These are phyloP conservation scores for Aspergillus phoenicis DNA, from an alignment of 2,329 filamentous ascomycete species.

Conservation along the genomic window DNA sequence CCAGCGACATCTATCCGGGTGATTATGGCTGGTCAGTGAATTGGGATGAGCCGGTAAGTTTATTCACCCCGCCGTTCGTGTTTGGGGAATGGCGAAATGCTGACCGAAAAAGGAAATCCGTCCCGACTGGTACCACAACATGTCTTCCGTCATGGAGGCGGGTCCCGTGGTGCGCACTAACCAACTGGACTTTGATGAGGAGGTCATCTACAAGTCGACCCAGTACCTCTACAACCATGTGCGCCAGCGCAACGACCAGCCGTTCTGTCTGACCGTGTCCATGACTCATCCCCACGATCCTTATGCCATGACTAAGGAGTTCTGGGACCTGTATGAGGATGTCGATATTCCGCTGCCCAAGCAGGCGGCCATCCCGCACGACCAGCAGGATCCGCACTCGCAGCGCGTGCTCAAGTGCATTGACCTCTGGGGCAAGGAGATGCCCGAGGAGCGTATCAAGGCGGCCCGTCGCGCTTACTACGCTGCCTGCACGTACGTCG, in stretches of 20 bases:
- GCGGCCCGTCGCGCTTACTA: conserved; percentile 87
- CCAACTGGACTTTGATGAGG: conserved; percentile 93
- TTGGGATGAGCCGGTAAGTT: conserved; percentile 78
- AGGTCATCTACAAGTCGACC: conserved; percentile 88
- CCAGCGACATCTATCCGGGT: conserved; percentile 92
- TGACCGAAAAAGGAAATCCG: conserved; percentile 50
- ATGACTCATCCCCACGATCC: conserved; percentile 94
- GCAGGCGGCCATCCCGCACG: conserved; percentile 70
- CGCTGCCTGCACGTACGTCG: conserved; percentile 88
- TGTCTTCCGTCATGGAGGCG: conserved; percentile 87
- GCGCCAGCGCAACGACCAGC: conserved; percentile 73
- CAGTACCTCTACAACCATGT: conserved; percentile 92
- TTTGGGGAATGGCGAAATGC: conserved; percentile 8
- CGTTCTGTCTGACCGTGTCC: conserved; percentile 88
- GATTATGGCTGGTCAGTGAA: conserved; percentile 95
- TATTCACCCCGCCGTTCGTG: neutral
- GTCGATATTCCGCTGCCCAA: conserved; percentile 85
- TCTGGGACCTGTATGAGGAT: conserved; percentile 88
- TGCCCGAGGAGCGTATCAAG: conserved; percentile 83
- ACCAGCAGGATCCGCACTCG: conserved; percentile 83
- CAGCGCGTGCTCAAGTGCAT: conserved; percentile 83
- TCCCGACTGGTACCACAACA: conserved; percentile 95
- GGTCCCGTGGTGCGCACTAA: conserved; percentile 88
- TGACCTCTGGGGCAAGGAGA: conserved; percentile 81
- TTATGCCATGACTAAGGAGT: conserved; percentile 90